Percentiles rank a stretch among this genome's conserved stretches.
phyloP scores from a whole-genome alignment of 768 basidiomycete species.

The Leccinum rimulosum region DNA sequence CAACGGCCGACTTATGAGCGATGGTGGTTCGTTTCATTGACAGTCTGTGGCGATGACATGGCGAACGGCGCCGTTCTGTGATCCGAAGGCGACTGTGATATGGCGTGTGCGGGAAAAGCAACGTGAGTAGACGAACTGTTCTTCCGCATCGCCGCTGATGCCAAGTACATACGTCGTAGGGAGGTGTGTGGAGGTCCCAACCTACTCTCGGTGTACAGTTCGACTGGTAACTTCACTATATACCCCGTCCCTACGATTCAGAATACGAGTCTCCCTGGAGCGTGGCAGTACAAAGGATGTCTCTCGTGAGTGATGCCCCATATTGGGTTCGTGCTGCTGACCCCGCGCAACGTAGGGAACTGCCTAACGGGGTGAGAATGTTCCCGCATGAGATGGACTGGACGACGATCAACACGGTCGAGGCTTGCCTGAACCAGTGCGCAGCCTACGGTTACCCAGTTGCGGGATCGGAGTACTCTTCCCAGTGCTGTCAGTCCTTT shows the following conservation, averaged over 20 bases:
- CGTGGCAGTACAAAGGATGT: constrained; percentile 68
- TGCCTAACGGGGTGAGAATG: constrained; percentile 38
- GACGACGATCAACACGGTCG: constrained; percentile 59
- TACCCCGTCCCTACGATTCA: constrained; percentile 58
- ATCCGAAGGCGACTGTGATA: constrained; percentile 56
- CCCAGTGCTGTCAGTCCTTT: constrained; percentile 68
- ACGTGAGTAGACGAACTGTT: constrained; percentile 41
- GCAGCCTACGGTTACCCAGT: constrained; percentile 69
- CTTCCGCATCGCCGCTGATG: neutral
- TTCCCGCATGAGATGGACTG: constrained; percentile 63
- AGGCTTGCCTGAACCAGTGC: constrained; percentile 66
- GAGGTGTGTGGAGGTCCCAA: constrained; percentile 74
- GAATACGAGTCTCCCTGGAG: constrained; percentile 58
- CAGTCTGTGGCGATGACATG: constrained; percentile 71
- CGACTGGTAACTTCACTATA: constrained; percentile 46
- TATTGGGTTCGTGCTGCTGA: neutral
- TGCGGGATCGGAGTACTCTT: constrained; percentile 65
- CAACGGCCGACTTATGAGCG: neutral
- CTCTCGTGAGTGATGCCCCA: constrained; percentile 44
- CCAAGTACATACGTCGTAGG: constrained; percentile 28
- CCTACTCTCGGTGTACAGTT: constrained; percentile 67
- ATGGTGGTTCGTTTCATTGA: constrained; percentile 1
- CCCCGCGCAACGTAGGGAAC: constrained; percentile 41
- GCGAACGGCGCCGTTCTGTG: constrained; percentile 56
- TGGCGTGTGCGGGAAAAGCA: constrained; percentile 69